These are phyloP conservation scores for Cystobasidium tubakii DNA, from an alignment of 768 basidiomycete genomes.

Conservation along the genomic window DNA sequence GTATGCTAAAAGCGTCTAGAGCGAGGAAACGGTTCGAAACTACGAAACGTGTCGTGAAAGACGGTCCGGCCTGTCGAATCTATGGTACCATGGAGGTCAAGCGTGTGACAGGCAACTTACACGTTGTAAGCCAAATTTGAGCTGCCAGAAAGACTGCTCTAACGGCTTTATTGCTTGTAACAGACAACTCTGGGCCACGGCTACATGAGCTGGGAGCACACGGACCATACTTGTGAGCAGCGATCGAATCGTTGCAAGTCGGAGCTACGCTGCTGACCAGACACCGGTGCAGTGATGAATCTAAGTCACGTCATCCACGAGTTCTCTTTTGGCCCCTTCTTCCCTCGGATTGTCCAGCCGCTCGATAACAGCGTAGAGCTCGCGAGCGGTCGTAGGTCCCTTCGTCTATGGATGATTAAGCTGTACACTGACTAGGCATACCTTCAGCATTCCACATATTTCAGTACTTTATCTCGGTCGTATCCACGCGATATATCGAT, in stretches of 20 bases:
- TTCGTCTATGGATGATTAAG: too few relatives aligned
- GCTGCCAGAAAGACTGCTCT: not conserved
- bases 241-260: not conserved
- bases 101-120: slow-evolving; percentile 88
- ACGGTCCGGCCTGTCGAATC: slow-evolving; percentile 75
- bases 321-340: slow-evolving; percentile 93
- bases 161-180: not conserved
- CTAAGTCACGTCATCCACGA: slow-evolving; percentile 92
- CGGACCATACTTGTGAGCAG: slow-evolving; percentile 71
- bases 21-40: slow-evolving; percentile 56
- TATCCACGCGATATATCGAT: slow-evolving; percentile 77
- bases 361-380: slow-evolving; percentile 82
- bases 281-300: slow-evolving; percentile 68
- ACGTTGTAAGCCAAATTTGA: slow-evolving; percentile 54
- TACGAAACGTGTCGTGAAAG: slow-evolving; percentile 62
- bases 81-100: slow-evolving; percentile 77
- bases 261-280: not conserved
- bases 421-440: not conserved
- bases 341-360: slow-evolving; percentile 90
- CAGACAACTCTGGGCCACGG: slow-evolving; percentile 86
- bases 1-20: slow-evolving; percentile 39
- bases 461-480: slow-evolving; percentile 54
- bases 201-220: slow-evolving; percentile 77
- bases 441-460: slow-evolving; percentile 36
- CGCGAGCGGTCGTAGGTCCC: slow-evolving; percentile 59